These are phyloP conservation scores for Calophaca sinica DNA, from an alignment of 306 rosid species.

Conservation along the genomic window DNA sequence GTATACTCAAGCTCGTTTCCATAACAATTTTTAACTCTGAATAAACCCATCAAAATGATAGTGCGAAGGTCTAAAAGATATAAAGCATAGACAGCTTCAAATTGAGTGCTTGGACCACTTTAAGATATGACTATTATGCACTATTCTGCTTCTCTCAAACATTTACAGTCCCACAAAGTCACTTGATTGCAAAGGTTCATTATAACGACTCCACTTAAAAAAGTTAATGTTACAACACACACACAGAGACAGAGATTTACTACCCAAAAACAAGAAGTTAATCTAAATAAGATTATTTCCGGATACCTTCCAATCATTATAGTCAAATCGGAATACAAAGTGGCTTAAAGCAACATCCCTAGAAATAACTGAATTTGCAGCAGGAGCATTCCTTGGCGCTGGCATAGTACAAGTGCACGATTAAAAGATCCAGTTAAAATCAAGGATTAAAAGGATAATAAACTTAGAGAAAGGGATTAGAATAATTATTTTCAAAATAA, in stretches of 20 bases:
- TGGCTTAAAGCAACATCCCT: slow-evolving; percentile 54
- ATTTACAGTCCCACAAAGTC: neutral
- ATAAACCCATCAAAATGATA: too few species aligned
- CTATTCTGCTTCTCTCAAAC: slow-evolving; percentile 1
- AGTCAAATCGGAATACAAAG: slow-evolving; percentile 63
- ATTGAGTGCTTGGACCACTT: neutral
- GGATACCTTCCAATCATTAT: slow-evolving; percentile 61
- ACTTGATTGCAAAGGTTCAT: slow-evolving; percentile 11
- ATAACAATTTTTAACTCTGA: neutral
- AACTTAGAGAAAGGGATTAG: neutral
- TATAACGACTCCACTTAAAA: neutral
- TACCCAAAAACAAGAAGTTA: neutral
- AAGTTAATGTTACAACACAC: neutral
- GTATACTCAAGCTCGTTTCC: neutral
- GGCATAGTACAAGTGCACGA: slow-evolving; percentile 20
- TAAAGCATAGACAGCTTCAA: too few species aligned
- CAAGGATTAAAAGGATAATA: neutral
- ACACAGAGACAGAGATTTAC: neutral
- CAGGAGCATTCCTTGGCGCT: slow-evolving; percentile 67
- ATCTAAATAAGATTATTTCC: neutral
- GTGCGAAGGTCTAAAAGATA: too few species aligned
- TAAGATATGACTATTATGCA: neutral
- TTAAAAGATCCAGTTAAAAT: neutral
- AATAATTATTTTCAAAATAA: slow-evolving; percentile 30
- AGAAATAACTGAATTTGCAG: slow-evolving; percentile 49